Conservation (phyloP, 2,329 filamentous ascomycete genomes). For the Pyrenophora seminiperda region DNA sequence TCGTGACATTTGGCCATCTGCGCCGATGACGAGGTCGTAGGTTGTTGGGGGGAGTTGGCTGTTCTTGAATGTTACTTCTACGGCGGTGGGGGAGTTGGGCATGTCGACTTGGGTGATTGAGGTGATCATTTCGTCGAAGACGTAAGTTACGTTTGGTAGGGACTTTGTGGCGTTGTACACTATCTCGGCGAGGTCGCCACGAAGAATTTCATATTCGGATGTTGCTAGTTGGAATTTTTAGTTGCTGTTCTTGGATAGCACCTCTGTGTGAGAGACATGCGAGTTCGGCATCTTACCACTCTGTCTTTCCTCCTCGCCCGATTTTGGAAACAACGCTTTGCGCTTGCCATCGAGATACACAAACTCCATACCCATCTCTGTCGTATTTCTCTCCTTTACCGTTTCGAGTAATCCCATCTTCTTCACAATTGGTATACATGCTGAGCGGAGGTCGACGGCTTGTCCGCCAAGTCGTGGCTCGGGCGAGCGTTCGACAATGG, state of each 20-base stretch:
- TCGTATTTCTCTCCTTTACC: slow-evolving; percentile 48
- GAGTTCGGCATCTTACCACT: slow-evolving; percentile 37
- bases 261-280: slow-evolving; percentile 36
- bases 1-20: slow-evolving; percentile 40
- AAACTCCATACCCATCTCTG: slow-evolving; percentile 56
- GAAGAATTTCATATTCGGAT: slow-evolving; percentile 65
- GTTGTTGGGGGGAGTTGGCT: slow-evolving; percentile 5
- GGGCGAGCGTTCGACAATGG: slow-evolving; percentile 51
- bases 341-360: slow-evolving; percentile 35
- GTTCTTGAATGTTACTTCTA: slow-evolving; percentile 51
- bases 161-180: slow-evolving; percentile 52
- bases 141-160: slow-evolving; percentile 35
- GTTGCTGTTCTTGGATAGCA: too few species aligned
- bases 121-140: slow-evolving; percentile 42
- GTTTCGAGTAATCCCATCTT: slow-evolving; percentile 58
- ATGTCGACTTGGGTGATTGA: slow-evolving; percentile 28
- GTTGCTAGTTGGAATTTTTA: slow-evolving; percentile 44
- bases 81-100: slow-evolving; percentile 9
- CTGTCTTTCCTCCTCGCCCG: slow-evolving; percentile 9
- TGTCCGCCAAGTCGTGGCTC: slow-evolving; percentile 55
- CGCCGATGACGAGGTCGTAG: slow-evolving; percentile 39
- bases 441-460: slow-evolving; percentile 61
- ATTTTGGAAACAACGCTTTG: slow-evolving; percentile 39
- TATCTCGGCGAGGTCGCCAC: slow-evolving; percentile 60
- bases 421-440: slow-evolving; percentile 57